Conservation (phyloP, 1,284 basidiomycete genomes). For the Phylloboletellus chloephorus region DNA sequence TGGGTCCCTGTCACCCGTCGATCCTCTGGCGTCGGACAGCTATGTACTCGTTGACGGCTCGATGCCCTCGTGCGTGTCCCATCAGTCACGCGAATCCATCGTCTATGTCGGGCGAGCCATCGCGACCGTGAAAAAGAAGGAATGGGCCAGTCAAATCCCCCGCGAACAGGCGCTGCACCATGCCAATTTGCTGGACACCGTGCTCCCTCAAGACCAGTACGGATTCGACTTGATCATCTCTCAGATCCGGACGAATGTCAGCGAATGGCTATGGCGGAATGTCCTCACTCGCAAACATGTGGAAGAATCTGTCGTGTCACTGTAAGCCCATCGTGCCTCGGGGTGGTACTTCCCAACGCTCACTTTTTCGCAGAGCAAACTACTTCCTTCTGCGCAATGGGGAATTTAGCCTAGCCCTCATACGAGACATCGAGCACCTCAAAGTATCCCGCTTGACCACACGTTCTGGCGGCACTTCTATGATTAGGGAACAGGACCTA, state of each 20-base stretch:
- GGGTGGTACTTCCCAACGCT: conserved; percentile 19
- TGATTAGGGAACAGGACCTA: conserved; percentile 84
- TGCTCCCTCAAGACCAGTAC: conserved; percentile 69
- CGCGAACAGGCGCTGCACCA: conserved; percentile 58
- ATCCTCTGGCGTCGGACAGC: conserved; percentile 53
- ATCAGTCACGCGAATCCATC: conserved; percentile 73
- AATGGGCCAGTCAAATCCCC: conserved; percentile 73
- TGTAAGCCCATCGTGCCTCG: conserved; percentile 42
- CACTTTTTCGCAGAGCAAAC: conserved; percentile 49
- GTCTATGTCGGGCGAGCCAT: conserved; percentile 84
- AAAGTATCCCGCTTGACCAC: conserved; percentile 70
- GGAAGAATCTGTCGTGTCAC: conserved; percentile 65
- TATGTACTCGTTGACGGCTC: conserved; percentile 56
- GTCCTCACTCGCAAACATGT: conserved; percentile 81
- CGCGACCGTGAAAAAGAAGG: conserved; percentile 75
- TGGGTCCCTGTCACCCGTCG: conserved; percentile 56
- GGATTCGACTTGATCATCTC: conserved; percentile 69
- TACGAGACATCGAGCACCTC: conserved; percentile 76
- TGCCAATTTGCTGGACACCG: conserved; percentile 56
- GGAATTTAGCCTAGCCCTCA: conserved; percentile 76
- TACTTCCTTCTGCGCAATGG: conserved; percentile 87
- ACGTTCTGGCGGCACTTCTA: conserved; percentile 56
- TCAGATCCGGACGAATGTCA: conserved; percentile 66
- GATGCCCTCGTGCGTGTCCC: conserved; percentile 69
- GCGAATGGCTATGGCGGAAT: conserved; percentile 90